Base-by-base conservation (phyloP, 202 grass and related monocot genomes). In the Brachypodium distachyon region DNA sequence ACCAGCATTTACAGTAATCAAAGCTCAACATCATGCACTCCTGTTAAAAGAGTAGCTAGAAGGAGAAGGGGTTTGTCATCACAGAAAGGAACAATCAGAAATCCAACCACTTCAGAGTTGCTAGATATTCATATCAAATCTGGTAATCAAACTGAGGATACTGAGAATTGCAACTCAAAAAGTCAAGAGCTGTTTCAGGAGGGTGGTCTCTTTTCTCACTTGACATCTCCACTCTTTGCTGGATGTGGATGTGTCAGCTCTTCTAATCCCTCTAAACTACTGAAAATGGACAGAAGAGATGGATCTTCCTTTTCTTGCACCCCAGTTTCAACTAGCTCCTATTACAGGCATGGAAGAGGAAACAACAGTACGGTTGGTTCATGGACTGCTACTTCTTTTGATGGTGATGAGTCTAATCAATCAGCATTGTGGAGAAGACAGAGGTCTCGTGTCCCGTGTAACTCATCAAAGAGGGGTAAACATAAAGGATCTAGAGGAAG, bases 251-350 rank as follows among this genome's bases (percentile, higher is more conserved):
- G 87, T 69, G 78, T 91, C 31, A 92, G 86, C 69, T 90, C 87
- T 70, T 88, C 93, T 71, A 81, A 81, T 84, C 87, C 93, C 31
- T 89, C 90, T 18, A 96, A 87, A 79, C 71, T 92, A 54, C 70
- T 87, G 29, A 90, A 82, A 86, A 76, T 34, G n/a, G 65, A 65
- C 28, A 78, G 76, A 84, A 88, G 65, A 73, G 89, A 97, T 25
- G 84, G 72, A 13, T 92, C 90, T 60, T 90, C 93, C 46, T 81
- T 91, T 74, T 97, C 93, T 70, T 92, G 89, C 73, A 92, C 89
- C 31, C 93, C 93, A 82, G 67, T 82, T 58, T 96, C 93, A 41
- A 84, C 89, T 51, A 90, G 87, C 73, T 90, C 93, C 36, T 97
- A 90, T 89, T 92, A 90, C 42, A 85, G 63, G 40, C 66, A 77